These are phyloP conservation scores for Nakazawaea siamensis DNA, from an alignment of 805 yeast genomes.

Conservation along the genomic window DNA sequence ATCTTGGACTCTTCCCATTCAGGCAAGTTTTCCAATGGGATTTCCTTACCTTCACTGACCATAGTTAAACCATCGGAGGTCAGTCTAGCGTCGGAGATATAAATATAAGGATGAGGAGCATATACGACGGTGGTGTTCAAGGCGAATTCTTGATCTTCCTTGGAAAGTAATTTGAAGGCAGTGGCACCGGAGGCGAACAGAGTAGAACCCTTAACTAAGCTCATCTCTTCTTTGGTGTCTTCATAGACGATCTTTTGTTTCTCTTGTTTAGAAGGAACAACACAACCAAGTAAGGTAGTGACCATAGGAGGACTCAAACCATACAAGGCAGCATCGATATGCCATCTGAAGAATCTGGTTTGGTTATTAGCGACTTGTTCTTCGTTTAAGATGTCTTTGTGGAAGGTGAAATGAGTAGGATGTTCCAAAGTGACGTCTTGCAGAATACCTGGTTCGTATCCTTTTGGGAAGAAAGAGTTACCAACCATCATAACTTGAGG, in stretches of 20 bases:
- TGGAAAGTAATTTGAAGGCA: slow-evolving; percentile 60
- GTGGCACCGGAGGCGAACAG: slow-evolving; percentile 81
- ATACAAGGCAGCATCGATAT: slow-evolving; percentile 84
- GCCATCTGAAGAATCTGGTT: slow-evolving; percentile 90
- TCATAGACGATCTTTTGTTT: slow-evolving; percentile 61
- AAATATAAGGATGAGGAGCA: slow-evolving; percentile 91
- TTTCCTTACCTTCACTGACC: slow-evolving; percentile 73
- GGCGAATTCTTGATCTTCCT: slow-evolving; percentile 68
- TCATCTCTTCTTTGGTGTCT: slow-evolving; percentile 52
- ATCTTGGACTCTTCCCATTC: slow-evolving; percentile 76
- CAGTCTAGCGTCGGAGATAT: slow-evolving; percentile 72
- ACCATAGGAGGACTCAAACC: slow-evolving; percentile 81
- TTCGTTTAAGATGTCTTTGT: slow-evolving; percentile 54
- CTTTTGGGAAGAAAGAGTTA: slow-evolving; percentile 63
- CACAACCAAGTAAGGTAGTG: slow-evolving; percentile 76
- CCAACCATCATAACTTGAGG: slow-evolving; percentile 92
- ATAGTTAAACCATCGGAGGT: slow-evolving; percentile 83
- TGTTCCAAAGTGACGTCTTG: slow-evolving; percentile 59
- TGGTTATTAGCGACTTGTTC: slow-evolving; percentile 53
- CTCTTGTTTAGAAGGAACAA: slow-evolving; percentile 64
- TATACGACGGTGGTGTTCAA: slow-evolving; percentile 74
- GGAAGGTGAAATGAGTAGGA: slow-evolving; percentile 80
- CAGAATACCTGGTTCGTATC: slow-evolving; percentile 27
- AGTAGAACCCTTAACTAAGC: slow-evolving; percentile 78
- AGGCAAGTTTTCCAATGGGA: slow-evolving; percentile 60